phyloP scores from a whole-genome alignment of 192 early-diverging fungal species.

The Podila clonocystis region DNA sequence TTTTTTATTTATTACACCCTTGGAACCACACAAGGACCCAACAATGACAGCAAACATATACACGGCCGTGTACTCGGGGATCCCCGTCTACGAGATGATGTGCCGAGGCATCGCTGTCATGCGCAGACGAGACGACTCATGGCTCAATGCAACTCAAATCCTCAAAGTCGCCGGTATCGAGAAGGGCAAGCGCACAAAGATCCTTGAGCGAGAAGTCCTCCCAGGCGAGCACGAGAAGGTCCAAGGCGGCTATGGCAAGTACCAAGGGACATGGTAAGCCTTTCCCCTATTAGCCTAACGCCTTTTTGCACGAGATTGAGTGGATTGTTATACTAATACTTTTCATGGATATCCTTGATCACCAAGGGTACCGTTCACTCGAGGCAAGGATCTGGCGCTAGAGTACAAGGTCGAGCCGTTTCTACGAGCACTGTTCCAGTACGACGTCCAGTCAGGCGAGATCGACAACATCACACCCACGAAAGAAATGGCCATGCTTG shows the following conservation, averaged over 20 bases:
- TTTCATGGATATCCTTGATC: neutral
- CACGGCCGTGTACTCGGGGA: conserved; percentile 69
- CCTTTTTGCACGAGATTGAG: neutral
- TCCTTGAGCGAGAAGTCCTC: conserved; percentile 88
- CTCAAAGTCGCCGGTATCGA: conserved; percentile 90
- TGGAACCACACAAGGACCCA: neutral
- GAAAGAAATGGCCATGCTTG: conserved; percentile 56
- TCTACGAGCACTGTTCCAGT: conserved; percentile 83
- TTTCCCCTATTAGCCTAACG: neutral
- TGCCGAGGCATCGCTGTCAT: conserved; percentile 79
- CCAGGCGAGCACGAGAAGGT: conserved; percentile 90
- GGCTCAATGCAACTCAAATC: conserved; percentile 93
- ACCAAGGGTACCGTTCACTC: conserved; percentile 85
- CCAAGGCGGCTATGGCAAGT: conserved; percentile 96
- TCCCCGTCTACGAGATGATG: conserved; percentile 84
- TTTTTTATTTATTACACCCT: neutral
- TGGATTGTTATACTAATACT: neutral
- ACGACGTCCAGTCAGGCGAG: conserved; percentile 68
- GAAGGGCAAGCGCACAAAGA: conserved; percentile 87
- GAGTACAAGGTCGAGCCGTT: conserved; percentile 79
- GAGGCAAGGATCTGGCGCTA: conserved; percentile 84
- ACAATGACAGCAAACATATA: conserved; percentile 55
- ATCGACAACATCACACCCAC: conserved; percentile 53
- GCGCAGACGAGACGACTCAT: conserved; percentile 82
- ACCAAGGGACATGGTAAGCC: conserved; percentile 87